A percentile compares a stretch with the other conserved stretches of the same genome.
These are phyloP conservation scores for Ilyonectria robusta DNA, from an alignment of 2,329 filamentous ascomycete genomes.

Conservation along the genomic window DNA sequence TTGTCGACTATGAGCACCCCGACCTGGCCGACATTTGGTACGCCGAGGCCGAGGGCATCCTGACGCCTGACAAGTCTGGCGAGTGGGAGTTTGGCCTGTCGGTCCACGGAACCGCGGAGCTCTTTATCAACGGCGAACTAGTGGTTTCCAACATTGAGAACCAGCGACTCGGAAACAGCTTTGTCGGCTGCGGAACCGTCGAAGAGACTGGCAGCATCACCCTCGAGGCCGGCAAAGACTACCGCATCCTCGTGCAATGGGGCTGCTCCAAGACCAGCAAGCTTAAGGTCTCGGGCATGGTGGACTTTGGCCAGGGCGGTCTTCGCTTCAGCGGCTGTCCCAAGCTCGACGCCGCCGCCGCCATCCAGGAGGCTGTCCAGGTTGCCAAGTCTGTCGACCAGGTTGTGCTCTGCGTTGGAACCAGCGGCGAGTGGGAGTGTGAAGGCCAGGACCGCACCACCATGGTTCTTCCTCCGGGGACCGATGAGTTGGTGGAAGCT, in stretches of 20 bases:
- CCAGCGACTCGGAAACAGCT: slow-evolving; percentile 51
- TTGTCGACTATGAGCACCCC: slow-evolving; percentile 46
- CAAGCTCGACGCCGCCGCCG: slow-evolving; percentile 24
- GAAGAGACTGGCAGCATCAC: slow-evolving; percentile 46
- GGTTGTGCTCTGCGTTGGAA: slow-evolving; percentile 35
- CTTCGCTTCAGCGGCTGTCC: slow-evolving; percentile 34
- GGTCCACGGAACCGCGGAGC: slow-evolving; percentile 51
- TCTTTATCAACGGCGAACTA: slow-evolving; percentile 51
- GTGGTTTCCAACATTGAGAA: slow-evolving; percentile 49
- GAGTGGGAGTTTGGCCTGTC: slow-evolving; percentile 52
- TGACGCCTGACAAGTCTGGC: slow-evolving; percentile 39
- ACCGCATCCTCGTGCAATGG: slow-evolving; percentile 33
- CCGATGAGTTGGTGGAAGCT: slow-evolving; percentile 32
- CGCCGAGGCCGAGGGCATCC: slow-evolving; percentile 41
- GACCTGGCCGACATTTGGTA: slow-evolving; percentile 43
- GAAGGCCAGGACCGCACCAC: slow-evolving; percentile 34
- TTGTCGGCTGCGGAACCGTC: slow-evolving; percentile 53
- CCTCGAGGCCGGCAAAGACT: slow-evolving; percentile 30
- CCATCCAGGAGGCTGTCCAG: slow-evolving; percentile 30
- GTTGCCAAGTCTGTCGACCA: slow-evolving; percentile 31
- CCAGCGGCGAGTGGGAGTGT: slow-evolving; percentile 36
- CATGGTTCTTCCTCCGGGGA: slow-evolving; percentile 34
- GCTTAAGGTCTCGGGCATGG: slow-evolving; percentile 29
- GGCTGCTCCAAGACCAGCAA: slow-evolving; percentile 29
- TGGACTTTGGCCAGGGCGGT: slow-evolving; percentile 35